phyloP scores from a whole-genome alignment of 1,284 basidiomycete genomes.

The Microbotryomycetes sp. region DNA sequence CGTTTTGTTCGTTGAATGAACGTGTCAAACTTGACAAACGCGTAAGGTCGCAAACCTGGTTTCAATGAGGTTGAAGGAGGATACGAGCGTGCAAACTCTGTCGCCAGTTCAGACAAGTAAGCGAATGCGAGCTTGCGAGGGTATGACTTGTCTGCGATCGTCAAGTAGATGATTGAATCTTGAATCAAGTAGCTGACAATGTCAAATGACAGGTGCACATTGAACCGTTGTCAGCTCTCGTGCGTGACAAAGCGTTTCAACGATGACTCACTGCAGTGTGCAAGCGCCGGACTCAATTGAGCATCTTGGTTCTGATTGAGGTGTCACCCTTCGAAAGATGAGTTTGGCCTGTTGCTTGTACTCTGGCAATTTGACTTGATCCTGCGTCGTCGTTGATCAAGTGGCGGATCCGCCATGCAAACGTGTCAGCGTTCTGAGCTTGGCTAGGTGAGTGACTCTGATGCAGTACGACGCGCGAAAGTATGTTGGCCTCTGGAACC shows the following conservation, averaged over 20 bases:
- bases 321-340: constrained; percentile 85
- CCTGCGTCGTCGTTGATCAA: constrained; percentile 32
- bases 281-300: constrained; percentile 94
- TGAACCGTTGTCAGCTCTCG: background rate
- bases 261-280: constrained; percentile 72
- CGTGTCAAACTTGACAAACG: constrained; percentile 94
- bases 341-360: constrained; percentile 98
- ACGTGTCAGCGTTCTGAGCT: background rate
- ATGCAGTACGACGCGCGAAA: background rate
- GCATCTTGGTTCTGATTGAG: constrained; percentile 88
- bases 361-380: constrained; percentile 76
- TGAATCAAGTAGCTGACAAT: constrained; percentile 86
- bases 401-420: background rate
- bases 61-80: constrained; percentile 36
- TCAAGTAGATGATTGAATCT: constrained; percentile 89
- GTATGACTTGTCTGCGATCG: constrained; percentile 94
- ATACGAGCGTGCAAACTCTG: constrained; percentile 63
- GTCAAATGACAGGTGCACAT: background rate
- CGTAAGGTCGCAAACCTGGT: constrained; percentile 61
- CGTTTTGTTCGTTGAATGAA: constrained; percentile 98
- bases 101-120: constrained; percentile 92
- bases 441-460: background rate
- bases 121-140: constrained; percentile 96
- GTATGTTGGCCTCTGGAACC: background rate
- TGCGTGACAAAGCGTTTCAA: constrained; percentile 30